Percentiles rank a stretch among this genome's conserved stretches.
Conservation (phyloP, 2,329 filamentous ascomycete genomes). For the Ascochyta koolunga region DNA sequence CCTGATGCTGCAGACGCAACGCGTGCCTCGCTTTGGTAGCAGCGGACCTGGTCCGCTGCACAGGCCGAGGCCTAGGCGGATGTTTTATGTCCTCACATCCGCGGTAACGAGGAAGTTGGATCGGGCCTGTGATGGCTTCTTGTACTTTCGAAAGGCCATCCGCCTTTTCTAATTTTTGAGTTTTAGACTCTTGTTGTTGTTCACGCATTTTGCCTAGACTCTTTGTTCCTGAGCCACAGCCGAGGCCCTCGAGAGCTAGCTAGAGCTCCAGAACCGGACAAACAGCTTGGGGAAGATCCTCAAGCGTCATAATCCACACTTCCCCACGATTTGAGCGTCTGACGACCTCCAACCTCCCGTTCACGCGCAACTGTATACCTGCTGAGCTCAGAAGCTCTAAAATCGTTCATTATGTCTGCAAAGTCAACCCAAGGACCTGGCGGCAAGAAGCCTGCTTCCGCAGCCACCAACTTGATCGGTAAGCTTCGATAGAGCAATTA, state of each 20-base stretch:
- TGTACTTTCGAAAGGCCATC: conserved; percentile 14
- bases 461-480: conserved; percentile 91
- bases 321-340: background rate
- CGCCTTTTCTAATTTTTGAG: conserved; percentile 9
- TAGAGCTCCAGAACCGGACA: conserved; percentile 23
- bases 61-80: conserved; percentile 42
- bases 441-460: conserved; percentile 79
- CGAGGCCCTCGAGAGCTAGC: conserved; percentile 25
- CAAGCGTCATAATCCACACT: conserved; percentile 21
- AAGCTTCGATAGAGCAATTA: conserved; percentile 40
- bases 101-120: conserved; percentile 30
- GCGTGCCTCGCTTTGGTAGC: conserved; percentile 25
- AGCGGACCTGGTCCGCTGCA: conserved; percentile 16
- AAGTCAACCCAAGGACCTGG: conserved; percentile 62
- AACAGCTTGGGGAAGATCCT: conserved; percentile 13
- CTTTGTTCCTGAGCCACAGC: conserved; percentile 28
- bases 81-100: conserved; percentile 41
- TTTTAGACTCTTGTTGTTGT: conserved; percentile 2
- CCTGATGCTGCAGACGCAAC: conserved; percentile 21
- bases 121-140: conserved; percentile 36
- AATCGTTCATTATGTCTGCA: conserved; percentile 59
- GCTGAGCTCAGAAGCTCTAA: conserved; percentile 9
- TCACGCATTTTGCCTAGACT: conserved; percentile 13
- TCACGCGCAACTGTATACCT: background rate
- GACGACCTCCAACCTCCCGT: background rate